A percentile compares a stretch with the other conserved stretches of the same genome.
Evolutionary conservation across 441 rosid genomes (phyloP).

Genomic region (Pelargonium exstipulatum): DNA sequence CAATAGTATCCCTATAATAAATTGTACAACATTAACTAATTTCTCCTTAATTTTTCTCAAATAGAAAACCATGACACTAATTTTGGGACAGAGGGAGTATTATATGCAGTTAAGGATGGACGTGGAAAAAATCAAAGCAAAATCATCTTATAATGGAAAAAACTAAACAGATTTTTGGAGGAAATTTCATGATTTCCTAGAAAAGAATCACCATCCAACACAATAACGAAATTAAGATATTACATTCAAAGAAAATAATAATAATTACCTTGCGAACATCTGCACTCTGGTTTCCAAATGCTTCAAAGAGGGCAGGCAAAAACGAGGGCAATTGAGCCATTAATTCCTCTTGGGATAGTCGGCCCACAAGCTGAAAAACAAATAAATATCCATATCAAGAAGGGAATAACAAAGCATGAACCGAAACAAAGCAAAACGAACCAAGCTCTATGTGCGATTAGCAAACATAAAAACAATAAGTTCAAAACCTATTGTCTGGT

Average conservation of each 20-base stretch:
- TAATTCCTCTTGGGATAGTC: slow-evolving; percentile 82
- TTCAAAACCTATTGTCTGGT: background rate
- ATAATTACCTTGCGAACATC: slow-evolving; percentile 88
- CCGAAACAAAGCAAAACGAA: background rate
- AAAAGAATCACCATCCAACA: background rate
- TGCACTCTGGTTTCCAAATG: slow-evolving; percentile 93
- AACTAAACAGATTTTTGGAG: background rate
- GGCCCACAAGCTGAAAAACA: slow-evolving; percentile 66
- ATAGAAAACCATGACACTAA: no score
- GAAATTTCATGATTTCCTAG: background rate
- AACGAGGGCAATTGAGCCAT: slow-evolving; percentile 78
- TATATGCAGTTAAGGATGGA: no score
- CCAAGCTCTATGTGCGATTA: background rate
- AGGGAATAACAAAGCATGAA: background rate
- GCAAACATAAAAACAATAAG: background rate
- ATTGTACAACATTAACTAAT: no score
- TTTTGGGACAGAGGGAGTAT: no score
- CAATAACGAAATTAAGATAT: background rate
- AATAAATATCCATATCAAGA: background rate
- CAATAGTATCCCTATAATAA: no score
- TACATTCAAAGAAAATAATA: background rate
- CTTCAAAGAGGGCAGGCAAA: slow-evolving; percentile 90
- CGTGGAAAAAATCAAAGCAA: background rate
- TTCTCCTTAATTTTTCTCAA: no score
- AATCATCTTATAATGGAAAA: background rate